phyloP scores from a whole-genome alignment of 1,284 basidiomycete species.

The Chalciporus piperatoides region DNA sequence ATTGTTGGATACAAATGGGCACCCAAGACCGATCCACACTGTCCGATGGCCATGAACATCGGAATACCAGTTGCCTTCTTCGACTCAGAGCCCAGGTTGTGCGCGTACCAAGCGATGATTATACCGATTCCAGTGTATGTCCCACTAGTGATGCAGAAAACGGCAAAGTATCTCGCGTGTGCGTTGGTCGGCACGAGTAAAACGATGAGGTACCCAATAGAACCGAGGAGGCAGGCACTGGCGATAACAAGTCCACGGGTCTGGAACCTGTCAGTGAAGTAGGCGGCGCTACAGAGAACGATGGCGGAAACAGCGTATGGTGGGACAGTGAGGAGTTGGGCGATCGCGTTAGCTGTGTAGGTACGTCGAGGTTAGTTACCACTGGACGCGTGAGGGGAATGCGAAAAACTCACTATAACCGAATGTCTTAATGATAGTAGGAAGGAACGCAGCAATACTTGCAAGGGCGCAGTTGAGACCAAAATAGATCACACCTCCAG shows the following conservation, averaged over 20 bases:
- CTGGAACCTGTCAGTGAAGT: constrained; percentile 69
- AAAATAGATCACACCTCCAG: constrained; percentile 67
- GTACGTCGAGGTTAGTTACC: background rate
- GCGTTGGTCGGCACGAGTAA: constrained; percentile 38
- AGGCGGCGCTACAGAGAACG: constrained; percentile 62
- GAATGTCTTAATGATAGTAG: constrained; percentile 75
- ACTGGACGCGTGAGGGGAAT: background rate
- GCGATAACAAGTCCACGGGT: constrained; percentile 64
- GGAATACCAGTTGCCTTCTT: constrained; percentile 75
- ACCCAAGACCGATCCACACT: constrained; percentile 69
- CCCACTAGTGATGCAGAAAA: constrained; percentile 68
- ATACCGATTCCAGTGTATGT: constrained; percentile 70
- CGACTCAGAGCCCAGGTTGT: constrained; percentile 75
- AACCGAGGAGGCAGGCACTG: constrained; percentile 46
- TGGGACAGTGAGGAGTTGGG: constrained; percentile 75
- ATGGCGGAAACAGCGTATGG: constrained; percentile 76
- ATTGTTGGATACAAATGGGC: constrained; percentile 64
- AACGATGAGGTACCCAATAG: constrained; percentile 43
- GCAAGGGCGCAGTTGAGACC: constrained; percentile 77
- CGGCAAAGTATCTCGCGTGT: constrained; percentile 66
- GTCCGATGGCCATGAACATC: constrained; percentile 75
- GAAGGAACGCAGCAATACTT: constrained; percentile 79
- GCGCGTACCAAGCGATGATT: constrained; percentile 73
- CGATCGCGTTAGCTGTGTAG: constrained; percentile 45
- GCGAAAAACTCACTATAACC: constrained; percentile 46